Conservation (phyloP, 2,329 filamentous ascomycete genomes). For the Colletotrichum gigasporum region DNA sequence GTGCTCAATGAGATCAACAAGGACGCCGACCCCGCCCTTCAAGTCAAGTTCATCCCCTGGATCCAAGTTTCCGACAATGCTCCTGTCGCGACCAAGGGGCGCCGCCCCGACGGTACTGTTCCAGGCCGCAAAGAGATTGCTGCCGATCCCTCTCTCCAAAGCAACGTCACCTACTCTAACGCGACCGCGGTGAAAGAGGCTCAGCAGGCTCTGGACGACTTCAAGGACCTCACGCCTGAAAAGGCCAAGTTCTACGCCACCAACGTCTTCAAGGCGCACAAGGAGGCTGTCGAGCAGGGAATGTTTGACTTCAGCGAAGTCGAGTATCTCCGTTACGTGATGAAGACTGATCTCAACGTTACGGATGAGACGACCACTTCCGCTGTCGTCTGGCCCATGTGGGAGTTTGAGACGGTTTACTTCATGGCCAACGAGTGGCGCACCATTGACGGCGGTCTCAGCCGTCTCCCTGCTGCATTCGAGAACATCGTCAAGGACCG, state of each 20-base stretch:
- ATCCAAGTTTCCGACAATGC: conserved; percentile 48
- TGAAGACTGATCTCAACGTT: conserved; percentile 45
- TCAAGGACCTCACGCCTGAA: conserved; percentile 36
- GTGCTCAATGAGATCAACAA: conserved; percentile 51
- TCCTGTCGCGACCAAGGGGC: conserved; percentile 34
- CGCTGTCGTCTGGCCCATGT: conserved; percentile 38
- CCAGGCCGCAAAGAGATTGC: conserved; percentile 37
- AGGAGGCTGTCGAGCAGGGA: conserved; percentile 39
- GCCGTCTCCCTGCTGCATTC: conserved; percentile 45
- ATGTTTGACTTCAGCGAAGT: conserved; percentile 43
- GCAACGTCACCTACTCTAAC: conserved; percentile 35
- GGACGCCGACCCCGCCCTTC: conserved; percentile 37
- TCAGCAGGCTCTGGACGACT: conserved; percentile 36
- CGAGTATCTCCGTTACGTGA: conserved; percentile 42
- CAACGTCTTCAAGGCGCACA: conserved; percentile 43
- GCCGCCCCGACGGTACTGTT: conserved; percentile 40
- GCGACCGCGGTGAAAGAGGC: conserved; percentile 37
- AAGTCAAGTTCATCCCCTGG: conserved; percentile 53
- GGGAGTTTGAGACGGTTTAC: conserved; percentile 41
- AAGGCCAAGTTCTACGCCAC: conserved; percentile 35
- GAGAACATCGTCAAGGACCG: conserved; percentile 41
- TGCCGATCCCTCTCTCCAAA: conserved; percentile 32
- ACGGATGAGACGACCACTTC: conserved; percentile 45
- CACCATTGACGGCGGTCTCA: conserved; percentile 45
- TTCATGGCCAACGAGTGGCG: conserved; percentile 38